Conservation (phyloP, 140 eudicot genomes). For the Erigeron philadelphicus region DNA sequence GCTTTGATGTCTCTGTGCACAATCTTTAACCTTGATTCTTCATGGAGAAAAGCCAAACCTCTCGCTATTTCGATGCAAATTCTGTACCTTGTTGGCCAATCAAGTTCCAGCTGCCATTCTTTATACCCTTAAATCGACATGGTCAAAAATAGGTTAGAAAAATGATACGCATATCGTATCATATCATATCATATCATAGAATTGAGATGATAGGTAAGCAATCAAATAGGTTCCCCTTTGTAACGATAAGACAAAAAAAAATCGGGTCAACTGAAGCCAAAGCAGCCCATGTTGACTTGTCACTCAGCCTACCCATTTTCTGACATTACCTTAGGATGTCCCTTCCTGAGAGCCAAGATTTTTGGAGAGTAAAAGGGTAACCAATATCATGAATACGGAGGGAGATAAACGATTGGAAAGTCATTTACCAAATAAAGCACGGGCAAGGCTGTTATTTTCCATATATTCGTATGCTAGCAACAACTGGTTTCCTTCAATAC, state of each 20-base stretch:
- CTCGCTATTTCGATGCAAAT: conserved; percentile 68
- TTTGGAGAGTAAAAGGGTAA: neutral
- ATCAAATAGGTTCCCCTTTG: neutral
- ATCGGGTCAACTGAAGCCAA: neutral
- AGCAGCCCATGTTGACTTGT: too few species aligned
- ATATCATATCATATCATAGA: neutral
- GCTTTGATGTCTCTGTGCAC: conserved; percentile 75
- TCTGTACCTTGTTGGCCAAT: conserved; percentile 71
- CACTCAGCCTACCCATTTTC: neutral
- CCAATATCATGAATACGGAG: neutral
- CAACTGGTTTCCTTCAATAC: conserved; percentile 65
- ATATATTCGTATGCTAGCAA: conserved; percentile 59
- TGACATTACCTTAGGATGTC: neutral
- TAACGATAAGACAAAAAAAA: neutral
- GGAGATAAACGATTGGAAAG: neutral
- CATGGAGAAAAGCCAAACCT: conserved; percentile 75
- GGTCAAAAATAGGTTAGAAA: conserved; percentile 15
- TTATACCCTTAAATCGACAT: conserved; percentile 18
- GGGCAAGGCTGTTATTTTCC: conserved; percentile 66
- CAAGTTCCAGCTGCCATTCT: conserved; percentile 36
- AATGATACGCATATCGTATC: too few species aligned
- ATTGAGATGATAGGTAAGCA: neutral
- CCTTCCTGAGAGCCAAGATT: neutral
- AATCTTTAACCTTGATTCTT: conserved; percentile 63
- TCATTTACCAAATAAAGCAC: conserved; percentile 57